phyloP scores from a whole-genome alignment of 345 rosid genomes.

The Streptanthus diversifolius region DNA sequence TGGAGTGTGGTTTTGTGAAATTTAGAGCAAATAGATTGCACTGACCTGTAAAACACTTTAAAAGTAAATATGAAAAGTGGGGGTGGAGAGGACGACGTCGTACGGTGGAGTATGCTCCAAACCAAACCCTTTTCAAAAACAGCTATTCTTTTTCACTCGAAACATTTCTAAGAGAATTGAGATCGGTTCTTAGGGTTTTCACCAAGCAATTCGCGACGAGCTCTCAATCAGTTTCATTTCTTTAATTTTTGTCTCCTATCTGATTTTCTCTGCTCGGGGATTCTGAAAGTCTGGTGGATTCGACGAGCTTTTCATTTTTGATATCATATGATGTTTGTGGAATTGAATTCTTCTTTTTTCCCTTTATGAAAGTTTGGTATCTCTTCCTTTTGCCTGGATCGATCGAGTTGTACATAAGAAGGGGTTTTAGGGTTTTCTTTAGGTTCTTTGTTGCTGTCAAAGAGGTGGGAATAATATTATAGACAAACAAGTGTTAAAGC shows the following conservation, averaged over 20 bases:
- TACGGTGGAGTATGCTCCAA: no score
- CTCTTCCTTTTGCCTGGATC: not conserved
- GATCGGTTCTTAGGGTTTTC: constrained; percentile 25
- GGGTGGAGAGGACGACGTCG: no score
- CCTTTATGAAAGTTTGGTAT: not conserved
- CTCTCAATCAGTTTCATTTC: not conserved
- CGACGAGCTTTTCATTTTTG: not conserved
- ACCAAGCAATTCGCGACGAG: constrained; percentile 1
- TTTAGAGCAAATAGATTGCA: no score
- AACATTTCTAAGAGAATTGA: not conserved
- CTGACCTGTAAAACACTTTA: no score
- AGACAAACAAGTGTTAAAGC: not conserved
- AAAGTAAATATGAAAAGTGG: no score
- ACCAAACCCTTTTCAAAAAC: not conserved
- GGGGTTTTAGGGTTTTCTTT: not conserved
- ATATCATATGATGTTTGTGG: not conserved
- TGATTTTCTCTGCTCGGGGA: not conserved
- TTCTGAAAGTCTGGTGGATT: not conserved
- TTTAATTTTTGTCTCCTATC: not conserved
- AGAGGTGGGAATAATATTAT: not conserved
- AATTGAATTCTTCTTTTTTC: not conserved
- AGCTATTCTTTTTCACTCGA: constrained; percentile 19
- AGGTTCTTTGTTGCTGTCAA: not conserved
- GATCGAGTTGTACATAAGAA: not conserved
- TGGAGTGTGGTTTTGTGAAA: no score